phyloP scores from a whole-genome alignment of 495 filamentous ascomycete genomes.

The Darksidea phi region DNA sequence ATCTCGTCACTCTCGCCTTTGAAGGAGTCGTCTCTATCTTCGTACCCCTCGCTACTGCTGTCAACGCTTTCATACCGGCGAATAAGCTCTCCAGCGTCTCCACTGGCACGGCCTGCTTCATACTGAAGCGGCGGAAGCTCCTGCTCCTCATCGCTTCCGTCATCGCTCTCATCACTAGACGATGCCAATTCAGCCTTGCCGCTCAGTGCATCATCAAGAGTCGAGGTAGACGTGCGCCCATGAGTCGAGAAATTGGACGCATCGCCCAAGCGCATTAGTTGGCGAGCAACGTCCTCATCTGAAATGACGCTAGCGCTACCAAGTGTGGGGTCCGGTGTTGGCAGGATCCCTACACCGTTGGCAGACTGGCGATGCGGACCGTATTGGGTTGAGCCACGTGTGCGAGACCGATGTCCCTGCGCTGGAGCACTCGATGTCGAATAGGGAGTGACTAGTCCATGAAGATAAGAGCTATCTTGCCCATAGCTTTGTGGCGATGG shows the following conservation, averaged over 20 bases:
- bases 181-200: constrained; percentile 82
- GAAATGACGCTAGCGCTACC: constrained; percentile 82
- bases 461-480: constrained; percentile 51
- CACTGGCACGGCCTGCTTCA: constrained; percentile 19
- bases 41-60: constrained; percentile 64
- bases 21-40: constrained; percentile 61
- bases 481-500: constrained; percentile 78
- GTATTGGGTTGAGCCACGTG: constrained; percentile 55
- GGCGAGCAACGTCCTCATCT: constrained; percentile 95
- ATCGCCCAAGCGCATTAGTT: constrained; percentile 92
- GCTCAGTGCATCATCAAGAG: constrained; percentile 86
- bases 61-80: constrained; percentile 69
- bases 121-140: constrained; percentile 60
- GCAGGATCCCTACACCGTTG: constrained; percentile 59
- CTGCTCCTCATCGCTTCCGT: constrained; percentile 60
- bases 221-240: constrained; percentile 88
- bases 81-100: constrained; percentile 57
- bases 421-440: constrained; percentile 57
- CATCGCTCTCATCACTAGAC: constrained; percentile 78
- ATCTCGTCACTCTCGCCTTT: constrained; percentile 54
- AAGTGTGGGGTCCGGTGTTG: constrained; percentile 91
- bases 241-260: constrained; percentile 78
- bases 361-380: constrained; percentile 43
- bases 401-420: constrained; percentile 65
- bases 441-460: constrained; percentile 50